Evolutionary conservation across 1,284 basidiomycete species (phyloP), one percentile per base, ranked within the genome.

Genomic region (Rhodotorula sp.): DNA sequence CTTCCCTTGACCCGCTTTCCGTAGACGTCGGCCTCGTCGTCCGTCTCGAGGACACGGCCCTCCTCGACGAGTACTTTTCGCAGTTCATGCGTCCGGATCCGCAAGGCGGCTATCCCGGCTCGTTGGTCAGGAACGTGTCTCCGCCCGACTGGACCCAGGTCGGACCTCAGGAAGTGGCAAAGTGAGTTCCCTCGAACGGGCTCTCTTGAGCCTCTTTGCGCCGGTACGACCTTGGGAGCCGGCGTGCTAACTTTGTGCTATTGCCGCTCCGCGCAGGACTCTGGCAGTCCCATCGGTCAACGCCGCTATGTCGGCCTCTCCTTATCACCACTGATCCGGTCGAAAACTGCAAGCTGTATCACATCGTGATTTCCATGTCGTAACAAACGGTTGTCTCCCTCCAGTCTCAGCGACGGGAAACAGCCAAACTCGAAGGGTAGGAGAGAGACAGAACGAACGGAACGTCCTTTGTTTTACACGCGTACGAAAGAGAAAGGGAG

Each of bases 51-150:
- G 77, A 78, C 52, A 72, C 65, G 20, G 49, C 49, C 15, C 7
- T 34, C 7, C 72, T 78, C 60, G 76, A 78, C 69, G 64, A 62
- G 16, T 78, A 77, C 68, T 78, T 77, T 26, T 65, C 64, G 15
- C 58, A 52, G 56, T 77, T 78, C 69, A 64, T 78, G 62, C 26
- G 72, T 8, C 63, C 72, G 16, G 72, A 69, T 3, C 61, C 62
- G 31, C 64, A 75, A 43, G 74, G 74, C 18, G 70, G 64, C 5
- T 66, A 21, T 29, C 70, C 73, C 1, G 70, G 57, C 5, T 39
- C 20, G 21, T 58, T 61, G 47, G 29, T 75, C 43, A 10, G 34
- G 14, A 62, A 61, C 47, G 68, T 72, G 21, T n/a, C 58, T 2
- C 71, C 69, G 31, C 74, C 74, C n/a, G 71, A 73, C 46, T 76